Percentiles rank a stretch among this genome's conserved stretches.
phyloP scores from a whole-genome alignment of 2,329 filamentous ascomycete genomes.

The Leptographium wingfieldii region DNA sequence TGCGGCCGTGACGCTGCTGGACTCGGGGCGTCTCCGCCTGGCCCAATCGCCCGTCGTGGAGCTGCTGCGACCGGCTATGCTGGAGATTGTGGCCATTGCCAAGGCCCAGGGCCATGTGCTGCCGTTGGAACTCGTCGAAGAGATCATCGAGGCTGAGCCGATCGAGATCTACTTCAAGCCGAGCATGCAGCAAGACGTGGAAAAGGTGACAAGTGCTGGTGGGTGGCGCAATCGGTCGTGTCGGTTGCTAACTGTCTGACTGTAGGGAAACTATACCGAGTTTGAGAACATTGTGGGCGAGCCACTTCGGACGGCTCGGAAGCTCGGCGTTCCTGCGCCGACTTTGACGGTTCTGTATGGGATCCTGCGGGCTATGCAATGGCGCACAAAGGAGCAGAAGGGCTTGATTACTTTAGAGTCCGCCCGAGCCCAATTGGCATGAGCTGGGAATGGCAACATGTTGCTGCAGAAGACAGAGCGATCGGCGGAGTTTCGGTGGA shows the following conservation, averaged over 20 bases:
- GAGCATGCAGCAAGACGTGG: slow-evolving; percentile 39
- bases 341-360: slow-evolving; percentile 35
- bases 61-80: slow-evolving; percentile 39
- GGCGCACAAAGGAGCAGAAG: slow-evolving; percentile 30
- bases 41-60: slow-evolving; percentile 1
- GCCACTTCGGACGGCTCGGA: slow-evolving; percentile 37
- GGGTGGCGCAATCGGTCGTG: neutral
- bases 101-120: slow-evolving; percentile 29
- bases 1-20: slow-evolving; percentile 5
- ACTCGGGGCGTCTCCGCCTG: slow-evolving; percentile 7
- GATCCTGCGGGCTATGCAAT: slow-evolving; percentile 34
- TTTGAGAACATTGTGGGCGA: slow-evolving; percentile 44
- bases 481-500: neutral
- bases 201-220: slow-evolving; percentile 20
- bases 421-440: neutral
- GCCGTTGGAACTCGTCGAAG: slow-evolving; percentile 27
- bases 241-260: neutral
- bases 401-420: slow-evolving; percentile 19
- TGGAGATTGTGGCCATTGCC: slow-evolving; percentile 34
- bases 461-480: neutral
- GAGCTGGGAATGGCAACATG: neutral
- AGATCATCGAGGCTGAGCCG: slow-evolving; percentile 34
- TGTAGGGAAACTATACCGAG: slow-evolving; percentile 37
- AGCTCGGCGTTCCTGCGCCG: slow-evolving; percentile 34
- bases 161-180: slow-evolving; percentile 35